Conservation (phyloP, 1,139 yeast genomes). For the Scheffersomyces titani region DNA sequence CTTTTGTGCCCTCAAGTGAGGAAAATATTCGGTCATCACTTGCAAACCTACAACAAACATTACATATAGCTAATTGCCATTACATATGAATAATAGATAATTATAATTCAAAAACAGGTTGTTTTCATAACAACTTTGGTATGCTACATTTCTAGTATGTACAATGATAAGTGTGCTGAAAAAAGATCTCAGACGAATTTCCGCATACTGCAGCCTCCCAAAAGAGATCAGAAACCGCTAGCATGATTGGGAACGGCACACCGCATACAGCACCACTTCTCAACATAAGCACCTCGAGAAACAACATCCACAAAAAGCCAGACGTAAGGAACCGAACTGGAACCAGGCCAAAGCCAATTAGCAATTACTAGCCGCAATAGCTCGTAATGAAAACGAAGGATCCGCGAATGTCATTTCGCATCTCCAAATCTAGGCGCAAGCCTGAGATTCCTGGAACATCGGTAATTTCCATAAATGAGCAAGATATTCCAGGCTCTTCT, state of each 20-base stretch:
- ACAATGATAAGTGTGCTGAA: neutral
- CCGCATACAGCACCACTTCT: neutral
- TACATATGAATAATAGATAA: neutral
- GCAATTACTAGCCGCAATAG: neutral
- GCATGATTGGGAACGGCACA: neutral
- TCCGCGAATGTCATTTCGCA: constrained; percentile 4
- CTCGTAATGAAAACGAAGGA: neutral
- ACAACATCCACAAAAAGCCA: neutral
- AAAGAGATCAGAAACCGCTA: neutral
- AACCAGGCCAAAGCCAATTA: neutral
- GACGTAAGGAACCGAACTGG: neutral
- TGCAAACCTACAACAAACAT: neutral
- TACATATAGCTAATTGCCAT: neutral
- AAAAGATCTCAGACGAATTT: neutral
- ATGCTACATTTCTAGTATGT: neutral
- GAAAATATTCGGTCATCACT: too few relatives aligned
- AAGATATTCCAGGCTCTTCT: constrained; percentile 2
- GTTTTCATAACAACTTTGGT: neutral
- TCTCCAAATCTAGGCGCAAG: constrained; percentile 10
- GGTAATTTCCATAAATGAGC: constrained; percentile 4
- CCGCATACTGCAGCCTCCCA: neutral
- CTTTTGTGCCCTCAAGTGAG: neutral
- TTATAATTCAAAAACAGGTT: neutral
- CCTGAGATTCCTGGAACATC: constrained; percentile 15
- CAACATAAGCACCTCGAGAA: neutral